Conservation (phyloP, 2,329 filamentous ascomycete species). For the Trichoderma pleuroti region DNA sequence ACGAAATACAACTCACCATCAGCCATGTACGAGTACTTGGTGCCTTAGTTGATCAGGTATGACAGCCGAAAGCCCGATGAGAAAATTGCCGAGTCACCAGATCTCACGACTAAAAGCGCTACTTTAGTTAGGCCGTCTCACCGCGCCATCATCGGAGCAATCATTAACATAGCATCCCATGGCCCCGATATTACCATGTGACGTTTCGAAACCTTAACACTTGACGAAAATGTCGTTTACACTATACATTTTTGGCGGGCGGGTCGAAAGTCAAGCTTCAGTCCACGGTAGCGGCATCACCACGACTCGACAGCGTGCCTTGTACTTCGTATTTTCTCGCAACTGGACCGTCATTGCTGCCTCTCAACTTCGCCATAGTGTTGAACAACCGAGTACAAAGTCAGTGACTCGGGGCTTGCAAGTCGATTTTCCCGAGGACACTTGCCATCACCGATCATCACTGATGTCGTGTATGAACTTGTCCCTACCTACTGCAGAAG, state of each 20-base stretch:
- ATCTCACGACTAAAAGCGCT: conserved; percentile 1
- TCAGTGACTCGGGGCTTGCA: not conserved
- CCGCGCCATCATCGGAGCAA: not conserved
- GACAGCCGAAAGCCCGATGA: not conserved
- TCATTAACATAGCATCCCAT: not conserved
- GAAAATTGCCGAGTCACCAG: conserved; percentile 7
- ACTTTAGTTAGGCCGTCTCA: not conserved
- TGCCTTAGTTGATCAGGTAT: not conserved
- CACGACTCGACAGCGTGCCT: not conserved
- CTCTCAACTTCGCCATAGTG: not conserved
- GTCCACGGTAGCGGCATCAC: not conserved
- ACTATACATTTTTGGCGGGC: not conserved
- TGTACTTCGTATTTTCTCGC: not conserved
- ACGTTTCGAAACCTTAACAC: conserved; percentile 10
- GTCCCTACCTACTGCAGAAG: not conserved
- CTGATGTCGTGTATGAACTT: not conserved
- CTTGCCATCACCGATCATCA: not conserved
- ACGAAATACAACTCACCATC: not conserved
- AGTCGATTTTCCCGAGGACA: not conserved
- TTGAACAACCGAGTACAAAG: not conserved
- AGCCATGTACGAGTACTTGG: not conserved
- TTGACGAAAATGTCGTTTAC: not conserved
- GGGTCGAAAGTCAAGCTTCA: not conserved
- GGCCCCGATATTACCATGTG: not conserved
- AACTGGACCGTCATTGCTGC: not conserved